Percentiles rank a stretch among this genome's conserved stretches.
phyloP scores from a whole-genome alignment of 257 asterid genomes.

The Salvia rosmarinus region DNA sequence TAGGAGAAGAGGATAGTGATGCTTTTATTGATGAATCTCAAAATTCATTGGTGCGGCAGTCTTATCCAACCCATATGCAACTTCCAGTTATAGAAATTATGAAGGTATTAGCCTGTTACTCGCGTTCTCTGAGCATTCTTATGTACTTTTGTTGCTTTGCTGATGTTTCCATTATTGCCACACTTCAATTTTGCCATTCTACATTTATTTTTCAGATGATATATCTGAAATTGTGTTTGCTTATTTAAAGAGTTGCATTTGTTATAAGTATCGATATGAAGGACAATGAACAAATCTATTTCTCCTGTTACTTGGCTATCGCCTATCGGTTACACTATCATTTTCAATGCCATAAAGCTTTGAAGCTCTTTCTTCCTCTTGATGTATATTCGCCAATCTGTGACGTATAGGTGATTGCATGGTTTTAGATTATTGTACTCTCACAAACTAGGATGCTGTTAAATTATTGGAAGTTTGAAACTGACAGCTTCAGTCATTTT shows the following conservation, averaged over 20 bases:
- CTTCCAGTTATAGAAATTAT: slow-evolving; percentile 82
- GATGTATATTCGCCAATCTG: not conserved
- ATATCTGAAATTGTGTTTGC: not conserved
- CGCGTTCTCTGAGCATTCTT: slow-evolving; percentile 21
- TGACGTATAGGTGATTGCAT: not conserved
- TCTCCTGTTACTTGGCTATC: too few species aligned
- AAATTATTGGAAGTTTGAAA: not conserved
- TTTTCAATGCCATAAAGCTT: not conserved
- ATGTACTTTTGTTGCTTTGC: slow-evolving; percentile 22
- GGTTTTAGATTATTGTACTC: slow-evolving; percentile 9
- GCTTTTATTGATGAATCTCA: slow-evolving; percentile 64
- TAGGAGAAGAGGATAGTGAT: slow-evolving; percentile 78
- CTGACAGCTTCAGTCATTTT: not conserved
- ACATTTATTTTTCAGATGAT: not conserved
- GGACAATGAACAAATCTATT: not conserved
- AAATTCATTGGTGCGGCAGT: slow-evolving; percentile 56
- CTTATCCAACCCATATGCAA: slow-evolving; percentile 66
- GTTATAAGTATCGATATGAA: slow-evolving; percentile 17
- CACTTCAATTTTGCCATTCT: not conserved
- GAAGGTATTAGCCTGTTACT: slow-evolving; percentile 57
- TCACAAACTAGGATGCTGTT: not conserved
- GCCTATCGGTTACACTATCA: too few species aligned
- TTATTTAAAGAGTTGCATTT: slow-evolving; percentile 14
- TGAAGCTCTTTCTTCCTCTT: not conserved
- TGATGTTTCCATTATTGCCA: slow-evolving; percentile 24